Conservation (phyloP, 257 asterid genomes). For the Gentiana macrophylla region DNA sequence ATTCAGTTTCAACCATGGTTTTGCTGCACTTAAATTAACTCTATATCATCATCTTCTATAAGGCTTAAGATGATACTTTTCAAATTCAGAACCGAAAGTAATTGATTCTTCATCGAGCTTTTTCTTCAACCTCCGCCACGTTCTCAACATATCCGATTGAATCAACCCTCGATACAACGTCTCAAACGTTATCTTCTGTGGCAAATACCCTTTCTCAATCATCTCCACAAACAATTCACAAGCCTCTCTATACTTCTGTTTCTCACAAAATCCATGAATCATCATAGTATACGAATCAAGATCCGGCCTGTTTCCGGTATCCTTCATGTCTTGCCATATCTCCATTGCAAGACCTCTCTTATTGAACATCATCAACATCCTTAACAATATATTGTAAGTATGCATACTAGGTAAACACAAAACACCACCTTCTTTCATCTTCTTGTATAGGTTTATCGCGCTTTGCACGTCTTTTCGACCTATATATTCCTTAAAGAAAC, state of each 20-base stretch:
- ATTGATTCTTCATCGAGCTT: constrained; percentile 80
- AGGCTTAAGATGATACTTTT: constrained; percentile 60
- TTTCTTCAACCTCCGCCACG: constrained; percentile 85
- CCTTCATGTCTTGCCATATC: constrained; percentile 72
- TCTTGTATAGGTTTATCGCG: constrained; percentile 51
- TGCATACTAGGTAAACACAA: constrained; percentile 44
- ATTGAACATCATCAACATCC: constrained; percentile 47
- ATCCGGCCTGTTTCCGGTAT: constrained; percentile 62
- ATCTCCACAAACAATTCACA: constrained; percentile 70
- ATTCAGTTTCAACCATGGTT: neutral
- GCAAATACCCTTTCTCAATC: constrained; percentile 85
- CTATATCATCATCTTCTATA: constrained; percentile 42
- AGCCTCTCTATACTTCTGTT: constrained; percentile 54
- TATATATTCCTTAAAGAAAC: constrained; percentile 69
- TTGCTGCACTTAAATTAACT: neutral
- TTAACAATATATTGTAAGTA: constrained; percentile 59
- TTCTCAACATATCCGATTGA: constrained; percentile 77
- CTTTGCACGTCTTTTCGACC: constrained; percentile 69
- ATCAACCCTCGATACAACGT: constrained; percentile 70
- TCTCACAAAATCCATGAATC: constrained; percentile 70
- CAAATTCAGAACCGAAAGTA: constrained; percentile 59
- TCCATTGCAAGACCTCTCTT: constrained; percentile 48
- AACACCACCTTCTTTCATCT: constrained; percentile 53
- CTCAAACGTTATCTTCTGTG: constrained; percentile 78
- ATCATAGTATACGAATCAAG: constrained; percentile 65